These are phyloP conservation scores for Saturnispora kantuleensis DNA, from an alignment of 805 yeast genomes.

Conservation along the genomic window DNA sequence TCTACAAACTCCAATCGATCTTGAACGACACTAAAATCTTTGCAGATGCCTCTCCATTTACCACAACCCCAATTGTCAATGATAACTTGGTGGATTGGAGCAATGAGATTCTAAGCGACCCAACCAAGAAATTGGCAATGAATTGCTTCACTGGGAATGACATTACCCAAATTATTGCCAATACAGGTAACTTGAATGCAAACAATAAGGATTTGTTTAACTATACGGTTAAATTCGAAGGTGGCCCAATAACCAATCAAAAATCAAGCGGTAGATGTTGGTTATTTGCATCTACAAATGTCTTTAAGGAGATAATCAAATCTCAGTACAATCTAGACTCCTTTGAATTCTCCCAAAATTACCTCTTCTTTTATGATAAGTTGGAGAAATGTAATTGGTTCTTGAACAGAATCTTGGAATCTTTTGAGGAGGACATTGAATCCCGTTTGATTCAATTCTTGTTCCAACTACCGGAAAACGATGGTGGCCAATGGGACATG, in stretches of 20 bases:
- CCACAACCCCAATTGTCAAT: constrained; percentile 25
- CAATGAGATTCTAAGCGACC: constrained; percentile 31
- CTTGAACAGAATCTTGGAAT: constrained; percentile 63
- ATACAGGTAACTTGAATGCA: constrained; percentile 22
- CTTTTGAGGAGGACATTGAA: constrained; percentile 56
- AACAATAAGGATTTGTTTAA: constrained; percentile 34
- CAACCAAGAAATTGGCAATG: constrained; percentile 43
- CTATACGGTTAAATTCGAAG: constrained; percentile 37
- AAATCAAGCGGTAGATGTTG: constrained; percentile 77
- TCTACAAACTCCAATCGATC: constrained; percentile 23
- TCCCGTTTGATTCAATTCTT: constrained; percentile 63
- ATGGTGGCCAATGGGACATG: constrained; percentile 92
- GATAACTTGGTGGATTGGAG: constrained; percentile 37
- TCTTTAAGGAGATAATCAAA: constrained; percentile 57
- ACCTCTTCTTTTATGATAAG: constrained; percentile 77
- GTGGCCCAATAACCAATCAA: constrained; percentile 67
- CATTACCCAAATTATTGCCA: constrained; percentile 34
- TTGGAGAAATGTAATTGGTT: constrained; percentile 78
- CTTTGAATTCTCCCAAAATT: constrained; percentile 74
- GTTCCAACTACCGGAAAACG: constrained; percentile 56
- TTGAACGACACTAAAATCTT: constrained; percentile 4
- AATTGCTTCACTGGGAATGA: constrained; percentile 43
- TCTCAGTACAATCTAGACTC: constrained; percentile 51
- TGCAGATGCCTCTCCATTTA: not conserved
- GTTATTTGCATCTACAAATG: constrained; percentile 80